Evolutionary conservation across 805 yeast species (phyloP), one percentile per base, ranked within the genome.

Genomic region (Schizosaccharomyces japonicus): DNA sequence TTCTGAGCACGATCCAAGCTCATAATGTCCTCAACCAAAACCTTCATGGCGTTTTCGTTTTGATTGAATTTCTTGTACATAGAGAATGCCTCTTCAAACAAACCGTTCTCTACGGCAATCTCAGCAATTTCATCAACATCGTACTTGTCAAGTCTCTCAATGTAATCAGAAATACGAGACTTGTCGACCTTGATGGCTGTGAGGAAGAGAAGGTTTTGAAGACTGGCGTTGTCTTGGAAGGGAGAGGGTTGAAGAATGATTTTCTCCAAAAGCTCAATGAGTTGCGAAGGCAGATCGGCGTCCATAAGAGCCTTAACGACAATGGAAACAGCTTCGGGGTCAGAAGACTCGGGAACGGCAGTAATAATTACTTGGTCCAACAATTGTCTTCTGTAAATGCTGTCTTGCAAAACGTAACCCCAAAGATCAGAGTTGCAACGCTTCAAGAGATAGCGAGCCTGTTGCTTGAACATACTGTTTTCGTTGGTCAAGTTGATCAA

Each of bases 241-340:
- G 95, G 92, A 56, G 96, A 85, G 49, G 96, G 95, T 65, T 90
- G 98, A 56, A 90, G 69, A 53, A 92, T 84, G 59, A 90, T 87
- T 69, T 90, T 90, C 64, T 90, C 98, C 57, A 90, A 70, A 54
- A 90, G 72, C 66, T 87, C 96, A 61, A 90, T 82, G 61, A 90
- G 73, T 66, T 90, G 98, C 52, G 75, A 72, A 45, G 95, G 94
- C 60, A 90, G 70, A 53, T 85, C 93, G 52, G 84, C 90, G 54
- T 80, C 82, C 96, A 90, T 85, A 62, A 90, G 85, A 1, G 94
- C 85, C 66, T 83, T 85, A 44, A 85, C 95, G 27, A 94, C 83
- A 54, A 85, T 67, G 4, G 95, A 84, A 52, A 85, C 80, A 45
- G 94, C 94, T 64, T 84, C 93, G 11, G 96, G 94, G 58, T 80